Percentiles rank a stretch among this genome's conserved stretches.
Evolutionary conservation across 768 basidiomycete species (phyloP).

Genomic region (Boletus sp.): DNA sequence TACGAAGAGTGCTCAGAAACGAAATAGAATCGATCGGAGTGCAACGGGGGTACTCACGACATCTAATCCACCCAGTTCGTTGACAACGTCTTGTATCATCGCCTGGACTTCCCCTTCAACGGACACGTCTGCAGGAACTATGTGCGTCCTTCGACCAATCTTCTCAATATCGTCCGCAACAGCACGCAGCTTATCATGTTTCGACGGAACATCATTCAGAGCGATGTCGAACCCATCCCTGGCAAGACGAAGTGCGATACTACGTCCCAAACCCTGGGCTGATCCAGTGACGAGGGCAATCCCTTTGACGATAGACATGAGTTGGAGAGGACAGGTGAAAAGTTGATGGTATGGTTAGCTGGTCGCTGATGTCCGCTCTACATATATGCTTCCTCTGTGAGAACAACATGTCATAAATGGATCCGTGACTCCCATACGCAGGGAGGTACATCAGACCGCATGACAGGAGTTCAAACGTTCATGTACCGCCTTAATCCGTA

Average conservation of each 20-base stretch:
- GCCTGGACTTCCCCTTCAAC: constrained; percentile 3
- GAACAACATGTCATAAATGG: neutral
- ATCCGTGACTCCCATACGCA: neutral
- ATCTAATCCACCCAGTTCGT: constrained; percentile 6
- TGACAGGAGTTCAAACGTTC: too few relatives aligned
- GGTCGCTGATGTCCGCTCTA: neutral
- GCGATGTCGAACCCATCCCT: constrained; percentile 27
- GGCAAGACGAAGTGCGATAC: constrained; percentile 18
- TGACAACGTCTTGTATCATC: constrained; percentile 1
- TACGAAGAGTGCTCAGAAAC: neutral
- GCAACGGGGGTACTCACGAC: neutral
- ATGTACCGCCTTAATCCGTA: too few relatives aligned
- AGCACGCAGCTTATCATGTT: constrained; percentile 4
- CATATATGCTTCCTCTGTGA: neutral
- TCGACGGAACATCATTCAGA: constrained; percentile 26
- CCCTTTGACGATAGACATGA: constrained; percentile 23
- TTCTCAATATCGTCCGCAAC: constrained; percentile 11
- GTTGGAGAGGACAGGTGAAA: neutral
- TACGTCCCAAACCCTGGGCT: constrained; percentile 28
- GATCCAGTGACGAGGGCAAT: constrained; percentile 31
- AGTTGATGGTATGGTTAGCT: too few relatives aligned
- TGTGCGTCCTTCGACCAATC: constrained; percentile 9
- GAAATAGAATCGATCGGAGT: too few relatives aligned
- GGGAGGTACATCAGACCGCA: too few relatives aligned
- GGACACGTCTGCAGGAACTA: constrained; percentile 16